A percentile compares a stretch with the other conserved stretches of the same genome.
These are phyloP conservation scores for Naganishia kalamii DNA, from an alignment of 768 basidiomycete genomes.

Conservation along the genomic window DNA sequence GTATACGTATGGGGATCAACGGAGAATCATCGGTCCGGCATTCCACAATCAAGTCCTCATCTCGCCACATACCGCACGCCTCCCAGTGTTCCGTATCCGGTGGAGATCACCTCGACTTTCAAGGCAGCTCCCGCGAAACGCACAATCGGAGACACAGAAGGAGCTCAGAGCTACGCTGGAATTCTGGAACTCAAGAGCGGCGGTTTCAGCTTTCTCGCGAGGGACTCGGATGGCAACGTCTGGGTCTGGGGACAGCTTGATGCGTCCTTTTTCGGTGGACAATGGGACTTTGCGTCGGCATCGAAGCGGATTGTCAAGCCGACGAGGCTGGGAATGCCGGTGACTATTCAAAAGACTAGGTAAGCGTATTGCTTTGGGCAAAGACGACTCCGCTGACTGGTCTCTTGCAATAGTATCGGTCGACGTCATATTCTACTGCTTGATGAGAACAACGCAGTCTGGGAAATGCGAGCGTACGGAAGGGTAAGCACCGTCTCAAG, in stretches of 20 bases:
- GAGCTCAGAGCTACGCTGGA: neutral
- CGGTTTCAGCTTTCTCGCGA: constrained; percentile 40
- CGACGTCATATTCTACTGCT: constrained; percentile 38
- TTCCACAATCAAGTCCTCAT: neutral
- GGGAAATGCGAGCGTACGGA: constrained; percentile 37
- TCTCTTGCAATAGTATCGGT: constrained; percentile 11
- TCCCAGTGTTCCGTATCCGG: constrained; percentile 26
- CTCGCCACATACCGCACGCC: neutral
- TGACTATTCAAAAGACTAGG: neutral
- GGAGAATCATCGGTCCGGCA: constrained; percentile 31
- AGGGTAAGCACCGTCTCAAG: constrained; percentile 22
- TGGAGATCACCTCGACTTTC: constrained; percentile 26
- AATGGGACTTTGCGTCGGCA: constrained; percentile 28
- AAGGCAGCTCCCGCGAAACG: neutral
- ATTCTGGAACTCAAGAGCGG: constrained; percentile 1
- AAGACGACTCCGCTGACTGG: constrained; percentile 20
- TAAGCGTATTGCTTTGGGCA: constrained; percentile 6
- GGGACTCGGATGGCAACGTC: constrained; percentile 34
- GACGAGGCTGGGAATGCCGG: constrained; percentile 34
- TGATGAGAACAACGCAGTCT: constrained; percentile 38
- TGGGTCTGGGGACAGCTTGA: constrained; percentile 44
- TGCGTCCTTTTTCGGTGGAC: constrained; percentile 24
- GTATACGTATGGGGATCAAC: constrained; percentile 39
- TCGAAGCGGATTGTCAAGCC: constrained; percentile 30
- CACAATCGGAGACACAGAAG: neutral